Evolutionary conservation across 2,329 filamentous ascomycete genomes (phyloP), one percentile per base, ranked within the genome.

Genomic region (Xylariaceae sp.): DNA sequence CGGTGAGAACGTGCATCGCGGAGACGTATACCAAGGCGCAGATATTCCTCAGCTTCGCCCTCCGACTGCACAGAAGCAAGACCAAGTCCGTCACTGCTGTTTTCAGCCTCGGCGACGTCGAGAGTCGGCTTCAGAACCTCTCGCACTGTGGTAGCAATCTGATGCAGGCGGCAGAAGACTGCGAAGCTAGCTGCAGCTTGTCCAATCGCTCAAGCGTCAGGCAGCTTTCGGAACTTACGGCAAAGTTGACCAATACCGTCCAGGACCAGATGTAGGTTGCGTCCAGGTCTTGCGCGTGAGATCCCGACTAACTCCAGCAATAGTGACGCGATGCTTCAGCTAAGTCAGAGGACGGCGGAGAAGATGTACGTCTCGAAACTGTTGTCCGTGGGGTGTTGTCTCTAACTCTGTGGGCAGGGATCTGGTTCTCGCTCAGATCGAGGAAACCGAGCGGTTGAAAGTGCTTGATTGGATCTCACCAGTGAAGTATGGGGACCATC

Each of bases 381-480:
- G 21, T 24, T 6, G 11, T 24, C 21, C 7, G 21, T 24, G 11
- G 21, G 7, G 21, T 6, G 11, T 11, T 24, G 21, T 24, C 11
- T 13, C 19, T 44, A n/a, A 44, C 21, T 9, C 4, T 13, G 0
- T 8, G 3, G n/a, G n/a, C 9, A 43, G 41, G 16, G 2, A 26
- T 4, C 13, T 31, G 3, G 17, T 36, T 26, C 3, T 43, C 13
- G 15, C 35, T 9, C 27, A 5, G 19, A 29, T 39, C 2, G n/a
- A 33, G 3, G 1, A 9, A 1, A 5, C 18, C 2, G 23, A 39
- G 4, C 28, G 9, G 11, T 32, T n/a, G n/a, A 1, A 18, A 3
- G n/a, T 37, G 11, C 12, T 44, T 1, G 6, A 40, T 5, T 44
- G 34, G 41, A 37, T 44, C 12, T 44, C 41, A 11, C 15, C 17